Evolutionary conservation across 805 yeast species (phyloP).

Genomic region (Spathaspora girioi): DNA sequence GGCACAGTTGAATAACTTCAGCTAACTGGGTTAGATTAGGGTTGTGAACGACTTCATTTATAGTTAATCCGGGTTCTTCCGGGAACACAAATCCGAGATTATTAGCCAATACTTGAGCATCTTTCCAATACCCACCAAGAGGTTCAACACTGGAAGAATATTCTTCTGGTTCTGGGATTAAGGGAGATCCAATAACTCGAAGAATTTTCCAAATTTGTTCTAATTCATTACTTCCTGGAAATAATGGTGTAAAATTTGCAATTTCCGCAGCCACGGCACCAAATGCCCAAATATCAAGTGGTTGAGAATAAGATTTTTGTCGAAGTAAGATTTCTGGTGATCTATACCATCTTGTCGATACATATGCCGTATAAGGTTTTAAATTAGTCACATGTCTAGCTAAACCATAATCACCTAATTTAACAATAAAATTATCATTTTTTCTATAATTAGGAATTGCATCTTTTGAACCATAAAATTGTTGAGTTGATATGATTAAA

Average conservation of each 20-base stretch:
- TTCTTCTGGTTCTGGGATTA: slow-evolving; percentile 23
- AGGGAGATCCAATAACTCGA: slow-evolving; percentile 72
- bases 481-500: slow-evolving; percentile 56
- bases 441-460: slow-evolving; percentile 38
- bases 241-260: slow-evolving; percentile 70
- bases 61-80: slow-evolving; percentile 44
- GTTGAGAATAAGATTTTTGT: slow-evolving; percentile 57
- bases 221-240: slow-evolving; percentile 76
- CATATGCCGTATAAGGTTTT: slow-evolving; percentile 67
- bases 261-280: slow-evolving; percentile 75
- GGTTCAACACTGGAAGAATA: slow-evolving; percentile 28
- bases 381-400: slow-evolving; percentile 57
- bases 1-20: slow-evolving; percentile 45
- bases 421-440: slow-evolving; percentile 54
- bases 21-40: slow-evolving; percentile 40
- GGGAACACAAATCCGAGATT: slow-evolving; percentile 59
- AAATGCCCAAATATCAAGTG: slow-evolving; percentile 85
- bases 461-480: slow-evolving; percentile 45
- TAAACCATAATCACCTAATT: slow-evolving; percentile 78
- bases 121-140: slow-evolving; percentile 73
- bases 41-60: slow-evolving; percentile 44
- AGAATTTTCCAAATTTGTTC: slow-evolving; percentile 76
- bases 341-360: slow-evolving; percentile 83
- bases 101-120: slow-evolving; percentile 50
- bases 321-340: slow-evolving; percentile 77